Percentiles rank a stretch among this genome's conserved stretches.
These are phyloP conservation scores for Arabidopsis arenosa DNA, from an alignment of 345 rosid species.

Conservation along the genomic window DNA sequence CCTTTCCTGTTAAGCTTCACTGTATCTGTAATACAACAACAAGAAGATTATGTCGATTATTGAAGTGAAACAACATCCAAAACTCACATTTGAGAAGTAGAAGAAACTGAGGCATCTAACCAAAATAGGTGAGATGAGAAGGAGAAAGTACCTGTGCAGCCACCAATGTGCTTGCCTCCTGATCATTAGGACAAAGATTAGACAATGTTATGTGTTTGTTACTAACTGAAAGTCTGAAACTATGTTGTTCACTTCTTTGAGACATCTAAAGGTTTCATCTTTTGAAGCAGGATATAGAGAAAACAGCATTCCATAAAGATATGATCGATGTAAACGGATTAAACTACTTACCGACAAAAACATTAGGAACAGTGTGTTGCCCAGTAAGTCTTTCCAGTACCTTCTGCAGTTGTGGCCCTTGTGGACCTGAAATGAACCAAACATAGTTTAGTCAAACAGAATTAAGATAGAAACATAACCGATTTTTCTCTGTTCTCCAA, in stretches of 20 bases:
- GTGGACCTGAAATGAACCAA: constrained; percentile 63
- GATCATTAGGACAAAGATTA: constrained; percentile 38
- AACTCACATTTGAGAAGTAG: background rate
- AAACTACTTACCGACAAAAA: constrained; percentile 71
- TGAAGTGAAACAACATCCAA: no score
- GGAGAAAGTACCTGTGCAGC: constrained; percentile 77
- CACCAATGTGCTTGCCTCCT: constrained; percentile 96
- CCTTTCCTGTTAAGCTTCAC: constrained; percentile 73
- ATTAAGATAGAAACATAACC: background rate
- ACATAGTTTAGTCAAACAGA: constrained; percentile 5
- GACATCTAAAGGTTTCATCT: constrained; percentile 5
- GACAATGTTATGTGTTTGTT: constrained; percentile 22
- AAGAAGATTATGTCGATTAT: constrained; percentile 5
- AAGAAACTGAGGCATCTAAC: background rate
- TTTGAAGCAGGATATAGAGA: constrained; percentile 10
- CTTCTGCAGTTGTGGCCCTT: constrained; percentile 89
- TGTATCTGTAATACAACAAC: constrained; percentile 64
- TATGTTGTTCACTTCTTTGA: constrained; percentile 7
- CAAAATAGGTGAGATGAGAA: background rate
- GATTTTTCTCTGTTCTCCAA: background rate
- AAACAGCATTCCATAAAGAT: background rate
- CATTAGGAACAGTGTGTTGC: constrained; percentile 94
- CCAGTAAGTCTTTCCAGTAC: constrained; percentile 86
- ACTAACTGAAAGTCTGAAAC: background rate
- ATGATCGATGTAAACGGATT: background rate